phyloP scores from a whole-genome alignment of 2,329 filamentous ascomycete genomes.

The Aspergillus neotritici region DNA sequence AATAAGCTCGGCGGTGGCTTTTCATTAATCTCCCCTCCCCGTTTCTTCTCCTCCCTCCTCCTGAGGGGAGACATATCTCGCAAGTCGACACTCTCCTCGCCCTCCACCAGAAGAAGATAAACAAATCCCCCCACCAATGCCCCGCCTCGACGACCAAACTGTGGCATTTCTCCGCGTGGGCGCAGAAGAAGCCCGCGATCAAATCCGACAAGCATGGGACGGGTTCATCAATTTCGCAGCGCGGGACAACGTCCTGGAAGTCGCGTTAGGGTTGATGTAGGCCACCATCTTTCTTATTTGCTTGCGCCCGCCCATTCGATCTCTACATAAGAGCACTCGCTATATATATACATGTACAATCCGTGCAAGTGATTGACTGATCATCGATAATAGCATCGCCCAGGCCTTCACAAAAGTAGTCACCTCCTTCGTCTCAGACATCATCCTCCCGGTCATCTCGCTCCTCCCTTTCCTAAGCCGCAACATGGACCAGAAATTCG shows the following conservation, averaged over 20 bases:
- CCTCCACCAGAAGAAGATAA: slow-evolving; percentile 32
- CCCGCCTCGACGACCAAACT: slow-evolving; percentile 25
- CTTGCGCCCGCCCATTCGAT: too few relatives aligned
- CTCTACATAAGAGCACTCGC: too few relatives aligned
- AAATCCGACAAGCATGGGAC: slow-evolving; percentile 50
- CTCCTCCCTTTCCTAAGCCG: slow-evolving; percentile 63
- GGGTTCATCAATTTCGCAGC: slow-evolving; percentile 69
- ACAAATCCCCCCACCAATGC: slow-evolving; percentile 13
- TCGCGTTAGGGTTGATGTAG: slow-evolving; percentile 69
- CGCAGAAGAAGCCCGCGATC: slow-evolving; percentile 37
- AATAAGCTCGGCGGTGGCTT: too few relatives aligned
- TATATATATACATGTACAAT: neutral
- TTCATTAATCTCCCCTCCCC: too few relatives aligned
- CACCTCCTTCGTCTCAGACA: slow-evolving; percentile 65
- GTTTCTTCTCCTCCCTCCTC: too few relatives aligned
- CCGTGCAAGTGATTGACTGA: too few relatives aligned
- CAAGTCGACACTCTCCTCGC: slow-evolving; percentile 44
- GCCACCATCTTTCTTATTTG: slow-evolving; percentile 10
- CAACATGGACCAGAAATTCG: slow-evolving; percentile 70
- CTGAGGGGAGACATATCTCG: too few relatives aligned
- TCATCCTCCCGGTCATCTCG: slow-evolving; percentile 64
- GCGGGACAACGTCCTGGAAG: slow-evolving; percentile 68
- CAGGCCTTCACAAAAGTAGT: slow-evolving; percentile 66
- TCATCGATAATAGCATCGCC: slow-evolving; percentile 47
- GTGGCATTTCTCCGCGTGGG: slow-evolving; percentile 32